phyloP scores from a whole-genome alignment of 768 basidiomycete genomes.

The Serendipita indica region DNA sequence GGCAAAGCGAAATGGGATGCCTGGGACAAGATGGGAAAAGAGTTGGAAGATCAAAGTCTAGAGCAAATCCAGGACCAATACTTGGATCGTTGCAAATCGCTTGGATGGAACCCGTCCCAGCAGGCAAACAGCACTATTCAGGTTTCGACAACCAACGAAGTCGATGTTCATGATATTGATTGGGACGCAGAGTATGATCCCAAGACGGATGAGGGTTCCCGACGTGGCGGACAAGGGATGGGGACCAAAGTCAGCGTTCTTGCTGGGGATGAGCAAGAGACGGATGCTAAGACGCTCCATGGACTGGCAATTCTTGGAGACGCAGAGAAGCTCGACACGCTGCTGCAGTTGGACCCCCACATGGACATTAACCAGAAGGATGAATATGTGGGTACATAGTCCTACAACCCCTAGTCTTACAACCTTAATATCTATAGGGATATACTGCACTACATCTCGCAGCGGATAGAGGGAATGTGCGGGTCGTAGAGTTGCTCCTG shows the following conservation, averaged over 20 bases:
- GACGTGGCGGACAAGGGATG: neutral
- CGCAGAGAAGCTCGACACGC: conserved; percentile 27
- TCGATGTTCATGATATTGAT: conserved; percentile 4
- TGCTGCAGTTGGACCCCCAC: conserved; percentile 30
- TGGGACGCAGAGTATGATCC: conserved; percentile 6
- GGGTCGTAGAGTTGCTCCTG: conserved; percentile 43
- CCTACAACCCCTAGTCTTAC: neutral
- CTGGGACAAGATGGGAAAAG: conserved; percentile 42
- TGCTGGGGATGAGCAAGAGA: neutral
- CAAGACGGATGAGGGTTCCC: neutral
- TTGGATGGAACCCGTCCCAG: conserved; percentile 52
- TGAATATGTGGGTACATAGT: conserved; percentile 46
- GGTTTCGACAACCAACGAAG: neutral
- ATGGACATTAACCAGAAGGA: conserved; percentile 46
- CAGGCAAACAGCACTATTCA: conserved; percentile 8
- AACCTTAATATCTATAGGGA: conserved; percentile 38
- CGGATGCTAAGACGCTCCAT: conserved; percentile 31
- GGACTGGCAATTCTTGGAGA: conserved; percentile 48
- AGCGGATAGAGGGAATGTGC: conserved; percentile 58
- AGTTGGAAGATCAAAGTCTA: conserved; percentile 27
- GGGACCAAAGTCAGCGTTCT: conserved; percentile 7
- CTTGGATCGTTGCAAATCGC: conserved; percentile 44
- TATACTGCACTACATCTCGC: conserved; percentile 82
- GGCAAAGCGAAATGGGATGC: conserved; percentile 83
- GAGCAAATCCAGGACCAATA: conserved; percentile 50